Percentiles rank a stretch among this genome's conserved stretches.
Conservation (phyloP, 202 grass and related monocot genomes). For the Hordeum pubiflorum region DNA sequence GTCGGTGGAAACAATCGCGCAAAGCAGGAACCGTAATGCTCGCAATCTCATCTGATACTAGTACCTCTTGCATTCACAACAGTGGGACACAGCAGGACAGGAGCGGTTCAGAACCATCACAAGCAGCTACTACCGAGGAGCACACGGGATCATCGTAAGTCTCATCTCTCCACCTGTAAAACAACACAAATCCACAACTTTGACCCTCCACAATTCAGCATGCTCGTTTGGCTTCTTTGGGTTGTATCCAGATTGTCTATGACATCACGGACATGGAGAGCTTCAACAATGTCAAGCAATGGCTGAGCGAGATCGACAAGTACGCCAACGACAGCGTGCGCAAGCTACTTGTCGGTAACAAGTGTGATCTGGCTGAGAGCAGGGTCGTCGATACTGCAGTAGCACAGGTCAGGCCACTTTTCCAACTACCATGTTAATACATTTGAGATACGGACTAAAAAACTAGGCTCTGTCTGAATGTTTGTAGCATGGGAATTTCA, state of each 20-base stretch:
- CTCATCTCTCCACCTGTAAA: background rate
- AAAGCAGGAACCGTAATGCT: background rate
- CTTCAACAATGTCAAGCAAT: constrained; percentile 65
- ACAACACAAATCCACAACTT: background rate
- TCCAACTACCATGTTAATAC: background rate
- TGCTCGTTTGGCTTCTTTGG: background rate
- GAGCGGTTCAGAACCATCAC: constrained; percentile 55
- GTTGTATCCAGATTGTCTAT: constrained; percentile 44
- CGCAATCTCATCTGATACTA: background rate
- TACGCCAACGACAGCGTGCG: constrained; percentile 52
- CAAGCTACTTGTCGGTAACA: constrained; percentile 70
- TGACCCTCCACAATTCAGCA: background rate
- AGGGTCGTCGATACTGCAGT: constrained; percentile 46
- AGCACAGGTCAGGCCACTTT: constrained; percentile 60
- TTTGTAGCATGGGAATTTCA: background rate
- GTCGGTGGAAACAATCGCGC: background rate
- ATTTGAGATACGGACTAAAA: background rate
- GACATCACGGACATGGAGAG: constrained; percentile 76
- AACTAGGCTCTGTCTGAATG: background rate
- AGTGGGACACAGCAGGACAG: constrained; percentile 76
- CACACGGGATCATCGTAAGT: constrained; percentile 58
- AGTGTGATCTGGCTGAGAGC: constrained; percentile 58
- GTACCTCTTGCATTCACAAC: background rate
- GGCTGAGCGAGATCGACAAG: constrained; percentile 63
- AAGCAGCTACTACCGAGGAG: constrained; percentile 60